These are phyloP conservation scores for Mortierella sp. DNA, from an alignment of 371 early-diverging fungal genomes.

Conservation along the genomic window DNA sequence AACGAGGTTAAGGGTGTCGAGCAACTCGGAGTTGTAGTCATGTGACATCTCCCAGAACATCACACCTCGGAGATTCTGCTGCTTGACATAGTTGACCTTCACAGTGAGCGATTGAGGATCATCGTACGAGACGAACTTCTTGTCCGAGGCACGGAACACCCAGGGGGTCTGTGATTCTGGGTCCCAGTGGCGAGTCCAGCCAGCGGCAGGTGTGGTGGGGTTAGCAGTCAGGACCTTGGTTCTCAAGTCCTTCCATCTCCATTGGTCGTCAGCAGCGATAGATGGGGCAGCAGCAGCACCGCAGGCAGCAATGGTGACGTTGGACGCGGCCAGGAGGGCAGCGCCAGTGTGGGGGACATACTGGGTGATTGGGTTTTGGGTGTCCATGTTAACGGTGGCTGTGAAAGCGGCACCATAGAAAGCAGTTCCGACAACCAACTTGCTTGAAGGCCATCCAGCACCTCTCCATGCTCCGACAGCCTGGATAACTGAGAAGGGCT, in stretches of 20 bases:
- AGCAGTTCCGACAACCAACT: conserved; percentile 73
- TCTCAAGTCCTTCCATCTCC: conserved; percentile 77
- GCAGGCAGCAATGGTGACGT: too few species aligned
- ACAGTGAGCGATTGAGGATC: conserved; percentile 68
- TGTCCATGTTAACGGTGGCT: conserved; percentile 61
- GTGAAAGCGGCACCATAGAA: conserved; percentile 76
- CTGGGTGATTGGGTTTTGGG: conserved; percentile 39
- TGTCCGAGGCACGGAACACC: conserved; percentile 54
- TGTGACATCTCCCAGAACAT: conserved; percentile 71
- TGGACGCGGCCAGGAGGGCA: conserved; percentile 21
- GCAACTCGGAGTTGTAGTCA: conserved; percentile 66
- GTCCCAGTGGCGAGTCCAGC: conserved; percentile 53
- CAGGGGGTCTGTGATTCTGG: conserved; percentile 47
- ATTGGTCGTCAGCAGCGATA: conserved; percentile 18
- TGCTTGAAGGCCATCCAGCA: conserved; percentile 72
- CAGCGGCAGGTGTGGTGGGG: conserved; percentile 49
- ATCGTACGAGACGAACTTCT: conserved; percentile 76
- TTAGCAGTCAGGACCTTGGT: conserved; percentile 57
- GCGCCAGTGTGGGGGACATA: conserved; percentile 55
- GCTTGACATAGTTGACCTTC: conserved; percentile 67
- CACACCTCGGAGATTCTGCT: conserved; percentile 66
- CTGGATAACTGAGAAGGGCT: conserved; percentile 63
- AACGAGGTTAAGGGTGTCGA: conserved; percentile 58
- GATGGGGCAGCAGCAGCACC: too few species aligned
- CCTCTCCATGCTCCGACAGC: conserved; percentile 66